A percentile compares a stretch with the other conserved stretches of the same genome.
Evolutionary conservation across 2,329 filamentous ascomycete genomes (phyloP).

Genomic region (Fusarium virguliforme): DNA sequence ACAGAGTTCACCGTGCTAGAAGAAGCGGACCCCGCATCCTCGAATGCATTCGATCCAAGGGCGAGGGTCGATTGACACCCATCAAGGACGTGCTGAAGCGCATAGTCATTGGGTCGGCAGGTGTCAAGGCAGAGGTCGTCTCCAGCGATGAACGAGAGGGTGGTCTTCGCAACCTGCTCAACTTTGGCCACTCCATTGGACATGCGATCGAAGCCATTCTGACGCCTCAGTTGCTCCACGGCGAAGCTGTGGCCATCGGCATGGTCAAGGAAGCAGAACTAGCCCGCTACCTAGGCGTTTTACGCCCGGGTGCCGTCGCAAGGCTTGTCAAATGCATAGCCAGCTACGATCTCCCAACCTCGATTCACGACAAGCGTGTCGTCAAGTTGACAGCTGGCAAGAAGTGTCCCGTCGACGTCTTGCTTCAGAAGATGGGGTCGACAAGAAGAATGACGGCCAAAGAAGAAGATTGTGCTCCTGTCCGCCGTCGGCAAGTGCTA

Average conservation of each 20-base stretch:
- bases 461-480: slow-evolving; percentile 96
- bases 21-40: slow-evolving; percentile 83
- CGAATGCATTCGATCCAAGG: slow-evolving; percentile 54
- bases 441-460: slow-evolving; percentile 97
- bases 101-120: slow-evolving; percentile 90
- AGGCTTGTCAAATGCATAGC: slow-evolving; percentile 93
- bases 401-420: slow-evolving; percentile 85
- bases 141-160: slow-evolving; percentile 95
- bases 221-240: slow-evolving; percentile 94
- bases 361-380: slow-evolving; percentile 86
- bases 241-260: slow-evolving; percentile 95
- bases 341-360: slow-evolving; percentile 92
- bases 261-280: slow-evolving; percentile 99
- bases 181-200: slow-evolving; percentile 98
- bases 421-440: slow-evolving; percentile 95
- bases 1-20: slow-evolving; percentile 88
- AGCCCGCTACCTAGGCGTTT: slow-evolving; percentile 87
- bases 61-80: slow-evolving; percentile 74
- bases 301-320: slow-evolving; percentile 89
- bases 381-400: slow-evolving; percentile 88
- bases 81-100: slow-evolving; percentile 81
- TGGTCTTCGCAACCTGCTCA: slow-evolving; percentile 92
- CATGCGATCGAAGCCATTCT: slow-evolving; percentile 97
- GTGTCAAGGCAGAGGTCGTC: slow-evolving; percentile 94
- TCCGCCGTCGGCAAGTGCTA: slow-evolving; percentile 90